Evolutionary conservation across 208 protist species (phyloP).

Genomic region (Trypanosoma rangeli): DNA sequence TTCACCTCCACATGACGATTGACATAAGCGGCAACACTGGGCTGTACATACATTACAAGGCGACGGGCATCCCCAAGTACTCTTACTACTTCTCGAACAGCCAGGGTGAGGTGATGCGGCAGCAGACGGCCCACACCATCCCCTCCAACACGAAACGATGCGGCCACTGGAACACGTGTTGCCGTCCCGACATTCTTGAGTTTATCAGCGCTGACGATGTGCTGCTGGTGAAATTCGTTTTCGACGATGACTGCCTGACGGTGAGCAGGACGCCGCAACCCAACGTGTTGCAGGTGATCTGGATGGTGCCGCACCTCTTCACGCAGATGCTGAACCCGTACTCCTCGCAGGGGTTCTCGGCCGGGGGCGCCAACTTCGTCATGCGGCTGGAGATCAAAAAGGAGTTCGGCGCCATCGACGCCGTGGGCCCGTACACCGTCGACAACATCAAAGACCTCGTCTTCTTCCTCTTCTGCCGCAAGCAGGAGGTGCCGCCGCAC

Average conservation of each 20-base stretch:
- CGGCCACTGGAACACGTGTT: slow-evolving; percentile 87
- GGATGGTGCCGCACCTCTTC: slow-evolving; percentile 62
- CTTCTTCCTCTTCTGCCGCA: slow-evolving; percentile 78
- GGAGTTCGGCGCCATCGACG: slow-evolving; percentile 25
- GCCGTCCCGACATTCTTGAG: slow-evolving; percentile 39
- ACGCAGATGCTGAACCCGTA: slow-evolving; percentile 74
- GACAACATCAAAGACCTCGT: slow-evolving; percentile 50
- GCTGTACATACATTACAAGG: slow-evolving; percentile 89
- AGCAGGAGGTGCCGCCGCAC: slow-evolving; percentile 63
- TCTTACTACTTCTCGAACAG: slow-evolving; percentile 83
- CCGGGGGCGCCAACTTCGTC: slow-evolving; percentile 46
- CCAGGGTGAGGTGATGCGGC: slow-evolving; percentile 59
- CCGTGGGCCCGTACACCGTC: slow-evolving; percentile 32
- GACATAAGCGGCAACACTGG: slow-evolving; percentile 53
- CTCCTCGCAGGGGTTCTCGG: slow-evolving; percentile 61
- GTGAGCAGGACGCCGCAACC: slow-evolving; percentile 30
- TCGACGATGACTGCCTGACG: slow-evolving; percentile 75
- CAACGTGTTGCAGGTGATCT: slow-evolving; percentile 46
- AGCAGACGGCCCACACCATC: slow-evolving; percentile 90
- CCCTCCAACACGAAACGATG: slow-evolving; percentile 74
- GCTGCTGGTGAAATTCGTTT: slow-evolving; percentile 54
- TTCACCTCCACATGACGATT: slow-evolving; percentile 85
- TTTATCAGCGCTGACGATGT: slow-evolving; percentile 62
- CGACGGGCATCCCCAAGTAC: slow-evolving; percentile 86
- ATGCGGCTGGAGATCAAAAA: slow-evolving; percentile 62